Conservation (phyloP, 257 asterid species). For the Solanum sitiens region DNA sequence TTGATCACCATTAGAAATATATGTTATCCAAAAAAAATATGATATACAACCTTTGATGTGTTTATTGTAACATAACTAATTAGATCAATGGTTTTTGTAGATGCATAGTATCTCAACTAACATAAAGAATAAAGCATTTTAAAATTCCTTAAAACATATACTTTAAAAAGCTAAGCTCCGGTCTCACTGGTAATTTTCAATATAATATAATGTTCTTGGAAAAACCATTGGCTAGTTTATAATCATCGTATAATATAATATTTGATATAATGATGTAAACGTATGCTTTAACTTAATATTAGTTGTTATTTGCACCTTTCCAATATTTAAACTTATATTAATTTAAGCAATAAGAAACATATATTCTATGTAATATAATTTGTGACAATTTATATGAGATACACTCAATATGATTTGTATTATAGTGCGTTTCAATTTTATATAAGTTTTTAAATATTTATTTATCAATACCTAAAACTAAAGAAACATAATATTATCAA, state of each 20-base stretch:
- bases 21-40: not conserved
- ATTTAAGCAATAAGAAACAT: not conserved
- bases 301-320: not conserved
- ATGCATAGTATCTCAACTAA: not conserved
- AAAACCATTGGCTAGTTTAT: not conserved
- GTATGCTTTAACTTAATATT: not conserved
- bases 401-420: not conserved
- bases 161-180: not conserved
- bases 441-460: not conserved
- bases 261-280: not conserved
- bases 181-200: not conserved
- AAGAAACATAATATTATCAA: not conserved
- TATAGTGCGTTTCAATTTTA: not conserved
- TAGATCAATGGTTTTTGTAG: not conserved
- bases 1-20: not conserved
- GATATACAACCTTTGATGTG: not conserved
- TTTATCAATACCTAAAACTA: not conserved
- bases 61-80: not conserved
- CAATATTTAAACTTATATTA: not conserved
- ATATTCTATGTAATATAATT: not conserved
- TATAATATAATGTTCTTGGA: not conserved
- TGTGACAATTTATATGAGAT: not conserved
- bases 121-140: not conserved
- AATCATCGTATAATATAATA: too few species aligned
- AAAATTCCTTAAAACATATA: not conserved